phyloP scores from a whole-genome alignment of 2,329 filamentous ascomycete genomes.

The Stagonosporopsis cucurbitacearum region DNA sequence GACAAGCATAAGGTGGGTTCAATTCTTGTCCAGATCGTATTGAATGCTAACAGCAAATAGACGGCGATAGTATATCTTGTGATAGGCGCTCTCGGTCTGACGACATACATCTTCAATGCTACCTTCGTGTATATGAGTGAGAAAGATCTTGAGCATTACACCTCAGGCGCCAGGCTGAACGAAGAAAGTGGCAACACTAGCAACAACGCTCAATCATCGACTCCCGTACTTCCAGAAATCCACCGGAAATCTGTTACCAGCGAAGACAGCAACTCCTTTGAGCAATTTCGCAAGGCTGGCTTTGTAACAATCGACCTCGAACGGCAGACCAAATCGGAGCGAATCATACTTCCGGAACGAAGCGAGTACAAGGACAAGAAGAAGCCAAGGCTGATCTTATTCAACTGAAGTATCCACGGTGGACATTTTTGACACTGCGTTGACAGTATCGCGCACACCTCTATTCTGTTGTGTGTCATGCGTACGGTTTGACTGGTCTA shows the following conservation, averaged over 20 bases:
- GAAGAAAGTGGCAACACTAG: neutral
- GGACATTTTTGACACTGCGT: neutral
- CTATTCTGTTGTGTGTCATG: neutral
- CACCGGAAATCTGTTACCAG: neutral
- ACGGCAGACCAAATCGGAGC: neutral
- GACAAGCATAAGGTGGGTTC: slow-evolving; percentile 27
- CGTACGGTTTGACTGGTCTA: too few relatives aligned
- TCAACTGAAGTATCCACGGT: slow-evolving; percentile 1
- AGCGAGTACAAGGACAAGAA: neutral
- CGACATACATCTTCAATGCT: slow-evolving; percentile 32
- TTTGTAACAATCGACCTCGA: slow-evolving; percentile 8
- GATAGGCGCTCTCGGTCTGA: slow-evolving; percentile 27
- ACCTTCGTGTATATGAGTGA: slow-evolving; percentile 37
- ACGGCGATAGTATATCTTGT: slow-evolving; percentile 35
- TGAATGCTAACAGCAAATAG: slow-evolving; percentile 19
- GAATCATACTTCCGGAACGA: neutral
- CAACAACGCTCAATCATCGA: neutral
- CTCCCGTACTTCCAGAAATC: neutral
- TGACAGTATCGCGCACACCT: neutral
- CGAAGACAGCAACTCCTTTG: slow-evolving; percentile 1
- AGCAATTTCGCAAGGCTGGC: slow-evolving; percentile 8
- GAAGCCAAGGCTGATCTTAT: slow-evolving; percentile 9
- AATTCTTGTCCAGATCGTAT: neutral
- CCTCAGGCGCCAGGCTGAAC: slow-evolving; percentile 2
- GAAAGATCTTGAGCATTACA: slow-evolving; percentile 33